phyloP scores from a whole-genome alignment of 768 basidiomycete genomes.

The Leccinum obscurum region DNA sequence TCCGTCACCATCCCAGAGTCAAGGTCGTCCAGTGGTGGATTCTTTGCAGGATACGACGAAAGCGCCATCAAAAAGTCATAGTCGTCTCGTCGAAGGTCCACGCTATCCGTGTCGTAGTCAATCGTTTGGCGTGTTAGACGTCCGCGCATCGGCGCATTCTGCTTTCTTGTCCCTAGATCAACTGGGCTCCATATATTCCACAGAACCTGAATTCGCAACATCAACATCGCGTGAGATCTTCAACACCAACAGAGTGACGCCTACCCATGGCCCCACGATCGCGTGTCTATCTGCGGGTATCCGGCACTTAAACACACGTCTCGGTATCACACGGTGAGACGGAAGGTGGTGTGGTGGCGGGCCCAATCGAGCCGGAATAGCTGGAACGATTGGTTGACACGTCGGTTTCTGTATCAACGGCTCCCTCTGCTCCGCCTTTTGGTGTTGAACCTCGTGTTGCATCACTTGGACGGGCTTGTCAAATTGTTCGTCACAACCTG shows the following conservation, averaged over 20 bases:
- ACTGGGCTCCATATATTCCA: conserved; percentile 44
- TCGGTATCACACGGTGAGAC: conserved; percentile 49
- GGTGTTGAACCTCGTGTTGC: conserved; percentile 48
- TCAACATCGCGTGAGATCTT: conserved; percentile 5
- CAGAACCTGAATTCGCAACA: conserved; percentile 39
- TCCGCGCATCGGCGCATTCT: conserved; percentile 43
- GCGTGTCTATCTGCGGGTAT: conserved; percentile 55
- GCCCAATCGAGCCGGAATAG: conserved; percentile 33
- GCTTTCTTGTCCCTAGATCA: conserved; percentile 38
- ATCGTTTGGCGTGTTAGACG: conserved; percentile 23
- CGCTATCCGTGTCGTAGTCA: conserved; percentile 12
- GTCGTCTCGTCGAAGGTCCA: conserved; percentile 37
- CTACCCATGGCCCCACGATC: conserved; percentile 55
- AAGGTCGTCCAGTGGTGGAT: conserved; percentile 46
- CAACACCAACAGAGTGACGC: conserved; percentile 14
- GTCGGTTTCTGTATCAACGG: conserved; percentile 26
- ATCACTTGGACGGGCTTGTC: conserved; percentile 45
- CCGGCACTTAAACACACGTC: conserved; percentile 41
- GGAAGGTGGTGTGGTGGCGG: conserved; percentile 47
- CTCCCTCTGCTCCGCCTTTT: conserved; percentile 21
- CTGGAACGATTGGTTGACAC: conserved; percentile 36
- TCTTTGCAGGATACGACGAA: conserved; percentile 42
- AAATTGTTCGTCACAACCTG: conserved; percentile 57
- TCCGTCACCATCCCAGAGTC: conserved; percentile 46
- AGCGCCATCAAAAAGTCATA: conserved; percentile 53